Conservation (phyloP, 176 grass and related monocot species). For the Alopecurus myosuroides region DNA sequence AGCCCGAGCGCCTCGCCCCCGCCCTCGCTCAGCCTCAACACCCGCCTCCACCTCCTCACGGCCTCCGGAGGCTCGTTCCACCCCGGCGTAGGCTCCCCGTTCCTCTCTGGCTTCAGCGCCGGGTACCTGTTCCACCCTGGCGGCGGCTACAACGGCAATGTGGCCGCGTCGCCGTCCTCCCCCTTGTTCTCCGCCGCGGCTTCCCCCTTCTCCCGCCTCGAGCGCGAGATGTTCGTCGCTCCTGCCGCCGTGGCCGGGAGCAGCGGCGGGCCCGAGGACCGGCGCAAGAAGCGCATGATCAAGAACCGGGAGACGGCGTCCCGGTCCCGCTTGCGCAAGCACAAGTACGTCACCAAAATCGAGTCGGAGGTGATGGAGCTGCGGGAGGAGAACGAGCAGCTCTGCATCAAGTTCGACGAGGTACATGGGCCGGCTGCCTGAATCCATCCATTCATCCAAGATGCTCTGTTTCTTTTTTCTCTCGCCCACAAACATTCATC, state of each 20-base stretch:
- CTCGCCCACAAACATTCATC: not conserved
- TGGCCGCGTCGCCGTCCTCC: constrained; percentile 9
- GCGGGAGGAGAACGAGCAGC: constrained; percentile 39
- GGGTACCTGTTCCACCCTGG: not conserved
- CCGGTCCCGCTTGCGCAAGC: constrained; percentile 65
- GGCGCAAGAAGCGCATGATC: constrained; percentile 55
- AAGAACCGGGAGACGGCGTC: constrained; percentile 89
- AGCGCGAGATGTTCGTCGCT: constrained; percentile 7
- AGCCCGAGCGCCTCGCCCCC: constrained; percentile 32
- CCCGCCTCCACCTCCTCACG: constrained; percentile 14
- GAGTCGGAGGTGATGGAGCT: constrained; percentile 41
- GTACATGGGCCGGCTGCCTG: not conserved
- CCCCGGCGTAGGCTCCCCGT: not conserved
- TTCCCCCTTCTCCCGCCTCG: not conserved
- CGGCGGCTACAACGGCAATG: constrained; percentile 19
- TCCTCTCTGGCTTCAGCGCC: no score
- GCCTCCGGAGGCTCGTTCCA: not conserved
- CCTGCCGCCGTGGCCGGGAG: not conserved
- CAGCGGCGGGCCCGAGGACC: constrained; percentile 1
- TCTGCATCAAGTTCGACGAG: constrained; percentile 42
- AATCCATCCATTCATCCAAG: not conserved
- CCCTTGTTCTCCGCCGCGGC: not conserved
- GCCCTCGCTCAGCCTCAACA: constrained; percentile 50
- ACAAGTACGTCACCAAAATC: constrained; percentile 37
- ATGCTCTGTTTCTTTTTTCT: not conserved